Conservation (phyloP, 345 rosid species). For the Dipteronia sinensis region DNA sequence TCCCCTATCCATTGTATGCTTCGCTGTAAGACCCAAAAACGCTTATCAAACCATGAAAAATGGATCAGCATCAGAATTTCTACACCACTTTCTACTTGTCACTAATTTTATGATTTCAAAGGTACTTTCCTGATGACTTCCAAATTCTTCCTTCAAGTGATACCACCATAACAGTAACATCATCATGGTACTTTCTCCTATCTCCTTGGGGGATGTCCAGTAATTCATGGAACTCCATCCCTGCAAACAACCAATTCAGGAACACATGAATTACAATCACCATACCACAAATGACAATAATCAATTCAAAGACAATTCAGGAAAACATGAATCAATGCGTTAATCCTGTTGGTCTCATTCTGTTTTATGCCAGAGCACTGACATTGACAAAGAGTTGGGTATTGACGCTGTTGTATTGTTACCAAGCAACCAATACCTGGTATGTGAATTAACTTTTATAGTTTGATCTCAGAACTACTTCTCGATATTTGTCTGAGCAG, state of each 20-base stretch:
- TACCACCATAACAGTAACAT: slow-evolving; percentile 93
- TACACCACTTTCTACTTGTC: slow-evolving; percentile 16
- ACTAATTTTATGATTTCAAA: slow-evolving; percentile 37
- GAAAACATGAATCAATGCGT: neutral
- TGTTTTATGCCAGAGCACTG: neutral
- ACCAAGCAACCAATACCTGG: neutral
- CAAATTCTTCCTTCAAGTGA: slow-evolving; percentile 97
- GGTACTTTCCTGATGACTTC: slow-evolving; percentile 97
- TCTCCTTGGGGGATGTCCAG: slow-evolving; percentile 98
- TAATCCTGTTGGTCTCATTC: no score
- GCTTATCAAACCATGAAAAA: slow-evolving; percentile 37
- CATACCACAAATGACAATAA: neutral
- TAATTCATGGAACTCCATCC: slow-evolving; percentile 89
- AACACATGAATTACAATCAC: neutral
- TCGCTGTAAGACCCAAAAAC: slow-evolving; percentile 17
- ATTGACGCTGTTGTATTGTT: neutral
- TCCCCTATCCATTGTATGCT: slow-evolving; percentile 27
- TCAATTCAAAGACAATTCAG: slow-evolving; percentile 3
- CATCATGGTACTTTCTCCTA: slow-evolving; percentile 93
- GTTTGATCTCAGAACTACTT: slow-evolving; percentile 8
- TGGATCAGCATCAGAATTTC: slow-evolving; percentile 24
- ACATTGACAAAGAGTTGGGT: neutral
- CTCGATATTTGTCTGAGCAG: neutral
- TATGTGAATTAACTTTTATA: neutral
- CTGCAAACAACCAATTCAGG: slow-evolving; percentile 38